These are phyloP conservation scores for Rhizoctonia solani DNA, from an alignment of 1,284 basidiomycete genomes.

Conservation along the genomic window DNA sequence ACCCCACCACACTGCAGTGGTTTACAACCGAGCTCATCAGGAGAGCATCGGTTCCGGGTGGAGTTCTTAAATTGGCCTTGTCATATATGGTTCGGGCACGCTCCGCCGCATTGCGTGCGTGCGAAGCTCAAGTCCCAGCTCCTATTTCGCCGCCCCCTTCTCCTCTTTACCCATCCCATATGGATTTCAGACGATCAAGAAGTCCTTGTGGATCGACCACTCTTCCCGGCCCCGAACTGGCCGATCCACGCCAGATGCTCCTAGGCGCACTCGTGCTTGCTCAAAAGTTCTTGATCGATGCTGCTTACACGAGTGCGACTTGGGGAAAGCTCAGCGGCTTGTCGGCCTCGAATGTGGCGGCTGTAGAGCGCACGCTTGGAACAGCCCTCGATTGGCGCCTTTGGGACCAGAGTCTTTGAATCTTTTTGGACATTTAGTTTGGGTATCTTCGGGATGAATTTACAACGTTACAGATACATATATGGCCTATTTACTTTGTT, in stretches of 20 bases:
- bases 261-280: conserved; percentile 21
- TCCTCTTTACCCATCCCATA: conserved; percentile 11
- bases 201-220: background rate
- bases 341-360: conserved; percentile 10
- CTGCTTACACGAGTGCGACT: conserved; percentile 28
- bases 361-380: conserved; percentile 23
- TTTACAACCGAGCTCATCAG: conserved; percentile 25
- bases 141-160: conserved; percentile 30
- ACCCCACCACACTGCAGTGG: conserved; percentile 19
- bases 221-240: conserved; percentile 1
- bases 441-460: background rate
- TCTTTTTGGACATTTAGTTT: background rate
- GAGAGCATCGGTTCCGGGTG: conserved; percentile 6
- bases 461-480: background rate
- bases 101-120: conserved; percentile 7
- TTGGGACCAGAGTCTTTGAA: conserved; percentile 23
- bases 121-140: conserved; percentile 17
- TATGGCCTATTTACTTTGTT: conserved; percentile 16
- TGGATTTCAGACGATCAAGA: conserved; percentile 15
- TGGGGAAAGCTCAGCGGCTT: conserved; percentile 28
- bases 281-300: conserved; percentile 29
- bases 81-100: conserved; percentile 30
- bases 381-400: conserved; percentile 18
- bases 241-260: conserved; percentile 29
- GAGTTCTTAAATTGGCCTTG: conserved; percentile 10